Evolutionary conservation across 129 eudicot genomes (phyloP).

Genomic region (Scalesia atractyloides): DNA sequence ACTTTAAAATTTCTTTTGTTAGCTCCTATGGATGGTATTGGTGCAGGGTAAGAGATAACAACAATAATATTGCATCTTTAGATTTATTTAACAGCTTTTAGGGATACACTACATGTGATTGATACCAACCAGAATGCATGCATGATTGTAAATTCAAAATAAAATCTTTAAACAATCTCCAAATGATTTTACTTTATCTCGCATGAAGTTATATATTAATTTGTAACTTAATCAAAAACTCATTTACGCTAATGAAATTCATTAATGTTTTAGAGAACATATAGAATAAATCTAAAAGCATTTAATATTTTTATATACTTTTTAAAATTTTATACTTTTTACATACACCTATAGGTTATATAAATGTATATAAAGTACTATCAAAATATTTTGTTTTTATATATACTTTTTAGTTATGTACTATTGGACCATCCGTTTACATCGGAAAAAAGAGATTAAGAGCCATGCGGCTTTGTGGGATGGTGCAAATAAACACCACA

Average conservation of each 20-base stretch:
- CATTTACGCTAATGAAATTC: neutral
- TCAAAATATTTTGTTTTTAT: too few relatives aligned
- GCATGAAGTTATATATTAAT: neutral
- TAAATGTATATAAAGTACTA: too few relatives aligned
- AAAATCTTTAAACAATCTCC: slow-evolving; percentile 19
- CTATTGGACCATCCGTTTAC: too few relatives aligned
- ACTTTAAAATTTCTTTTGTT: neutral
- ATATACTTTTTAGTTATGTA: too few relatives aligned
- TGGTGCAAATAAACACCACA: too few relatives aligned
- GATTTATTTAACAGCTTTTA: slow-evolving; percentile 12
- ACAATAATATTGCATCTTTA: slow-evolving; percentile 13
- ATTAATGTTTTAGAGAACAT: too few relatives aligned
- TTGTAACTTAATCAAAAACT: neutral
- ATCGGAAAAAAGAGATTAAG: too few relatives aligned
- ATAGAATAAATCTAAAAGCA: too few relatives aligned
- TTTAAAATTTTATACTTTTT: too few relatives aligned
- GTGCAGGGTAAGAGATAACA: neutral
- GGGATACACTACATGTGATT: slow-evolving; percentile 24
- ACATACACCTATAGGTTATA: too few relatives aligned
- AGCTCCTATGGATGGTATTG: slow-evolving; percentile 23
- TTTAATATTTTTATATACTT: too few relatives aligned
- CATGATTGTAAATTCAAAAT: neutral
- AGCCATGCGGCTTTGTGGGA: too few relatives aligned
- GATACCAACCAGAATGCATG: slow-evolving; percentile 18
- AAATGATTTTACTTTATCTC: slow-evolving; percentile 13